phyloP scores from a whole-genome alignment of 306 rosid species.

The Albizia julibrissin region DNA sequence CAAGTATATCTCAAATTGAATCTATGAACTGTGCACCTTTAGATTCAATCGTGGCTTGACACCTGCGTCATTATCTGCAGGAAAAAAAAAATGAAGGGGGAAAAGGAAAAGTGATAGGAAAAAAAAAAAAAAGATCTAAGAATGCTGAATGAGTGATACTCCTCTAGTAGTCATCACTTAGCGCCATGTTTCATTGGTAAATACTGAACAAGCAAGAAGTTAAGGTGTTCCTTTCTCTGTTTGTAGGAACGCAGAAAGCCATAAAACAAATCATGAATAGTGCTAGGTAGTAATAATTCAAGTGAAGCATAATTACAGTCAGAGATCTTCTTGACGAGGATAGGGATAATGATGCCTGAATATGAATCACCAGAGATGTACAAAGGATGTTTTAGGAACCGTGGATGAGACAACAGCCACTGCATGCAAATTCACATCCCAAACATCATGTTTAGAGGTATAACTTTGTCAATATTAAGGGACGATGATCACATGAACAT shows the following conservation, averaged over 20 bases:
- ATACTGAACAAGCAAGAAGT: background rate
- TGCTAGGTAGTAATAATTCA: background rate
- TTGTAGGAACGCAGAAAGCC: background rate
- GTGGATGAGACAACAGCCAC: constrained; percentile 39
- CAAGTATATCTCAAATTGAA: background rate
- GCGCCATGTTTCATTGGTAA: background rate
- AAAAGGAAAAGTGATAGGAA: background rate
- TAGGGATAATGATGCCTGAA: constrained; percentile 39
- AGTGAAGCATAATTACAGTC: constrained; percentile 18
- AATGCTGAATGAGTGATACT: background rate
- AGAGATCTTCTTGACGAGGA: constrained; percentile 24
- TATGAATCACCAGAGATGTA: constrained; percentile 43
- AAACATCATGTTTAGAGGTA: background rate
- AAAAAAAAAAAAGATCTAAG: background rate
- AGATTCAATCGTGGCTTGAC: constrained; percentile 25
- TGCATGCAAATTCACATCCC: background rate
- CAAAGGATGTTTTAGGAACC: constrained; percentile 23
- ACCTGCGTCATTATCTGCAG: constrained; percentile 27
- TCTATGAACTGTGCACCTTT: constrained; percentile 5
- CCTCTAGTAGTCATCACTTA: background rate
- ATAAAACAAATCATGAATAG: background rate
- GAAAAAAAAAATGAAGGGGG: background rate
- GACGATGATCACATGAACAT: background rate
- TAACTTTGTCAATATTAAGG: background rate
- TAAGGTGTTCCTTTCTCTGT: background rate